Percentiles rank a stretch among this genome's conserved stretches.
Evolutionary conservation across 129 eudicot genomes (phyloP).

Genomic region (Flaveria brownii): DNA sequence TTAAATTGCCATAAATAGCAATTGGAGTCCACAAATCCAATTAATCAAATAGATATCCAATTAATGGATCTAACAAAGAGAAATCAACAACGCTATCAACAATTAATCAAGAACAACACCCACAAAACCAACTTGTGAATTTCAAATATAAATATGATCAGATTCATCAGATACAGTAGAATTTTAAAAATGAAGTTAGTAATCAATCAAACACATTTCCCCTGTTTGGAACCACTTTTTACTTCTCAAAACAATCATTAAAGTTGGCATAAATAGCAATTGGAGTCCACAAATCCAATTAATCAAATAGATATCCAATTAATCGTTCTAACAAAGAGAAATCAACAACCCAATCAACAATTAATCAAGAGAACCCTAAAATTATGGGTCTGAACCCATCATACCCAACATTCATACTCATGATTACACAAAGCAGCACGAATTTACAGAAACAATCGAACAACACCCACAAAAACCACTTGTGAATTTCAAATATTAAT

Average conservation of each 20-base stretch:
- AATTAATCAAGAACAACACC: no score
- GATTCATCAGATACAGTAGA: slow-evolving; percentile 24
- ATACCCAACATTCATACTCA: background rate
- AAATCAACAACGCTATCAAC: no score
- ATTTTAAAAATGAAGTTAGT: background rate
- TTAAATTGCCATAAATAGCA: no score
- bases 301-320: slow-evolving; percentile 20
- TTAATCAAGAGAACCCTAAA: slow-evolving; percentile 15
- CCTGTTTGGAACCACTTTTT: slow-evolving; percentile 10
- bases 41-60: no score
- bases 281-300: slow-evolving; percentile 4
- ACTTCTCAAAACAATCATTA: slow-evolving; percentile 1
- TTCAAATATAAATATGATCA: no score
- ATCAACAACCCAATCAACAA: background rate
- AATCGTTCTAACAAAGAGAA: no score
- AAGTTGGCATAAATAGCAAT: background rate
- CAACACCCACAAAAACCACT: background rate
- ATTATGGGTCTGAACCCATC: background rate
- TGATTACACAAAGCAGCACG: background rate
- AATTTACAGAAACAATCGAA: background rate
- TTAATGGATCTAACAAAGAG: no score
- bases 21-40: no score
- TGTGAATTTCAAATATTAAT: background rate
- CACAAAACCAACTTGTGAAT: no score
- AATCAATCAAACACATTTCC: slow-evolving; percentile 21